Conservation (phyloP, 768 basidiomycete genomes). For the Tricholoma terreum region DNA sequence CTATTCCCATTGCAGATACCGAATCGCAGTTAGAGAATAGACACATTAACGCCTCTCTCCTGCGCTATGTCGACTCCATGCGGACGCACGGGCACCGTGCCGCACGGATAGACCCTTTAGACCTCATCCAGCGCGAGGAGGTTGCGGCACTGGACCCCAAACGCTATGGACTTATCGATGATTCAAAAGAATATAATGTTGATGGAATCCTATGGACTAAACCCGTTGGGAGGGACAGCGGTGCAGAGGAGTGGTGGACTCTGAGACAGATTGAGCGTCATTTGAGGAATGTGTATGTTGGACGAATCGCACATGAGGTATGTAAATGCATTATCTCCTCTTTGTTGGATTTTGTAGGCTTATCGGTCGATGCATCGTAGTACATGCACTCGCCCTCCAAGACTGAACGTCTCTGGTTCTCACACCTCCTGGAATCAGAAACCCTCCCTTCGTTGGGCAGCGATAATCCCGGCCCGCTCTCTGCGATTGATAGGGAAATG, state of each 20-base stretch:
- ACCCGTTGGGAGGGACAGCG: conserved; percentile 32
- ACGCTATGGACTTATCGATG: conserved; percentile 70
- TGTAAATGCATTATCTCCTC: conserved; percentile 5
- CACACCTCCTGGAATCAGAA: conserved; percentile 75
- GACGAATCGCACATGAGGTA: conserved; percentile 84
- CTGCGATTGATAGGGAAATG: conserved; percentile 27
- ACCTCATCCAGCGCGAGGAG: conserved; percentile 82
- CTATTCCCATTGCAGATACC: conserved; percentile 44
- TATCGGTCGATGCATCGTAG: conserved; percentile 18
- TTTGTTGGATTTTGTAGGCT: neutral
- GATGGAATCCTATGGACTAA: conserved; percentile 82
- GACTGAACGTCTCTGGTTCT: conserved; percentile 87
- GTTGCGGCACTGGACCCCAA: conserved; percentile 69
- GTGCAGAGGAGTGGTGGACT: conserved; percentile 49
- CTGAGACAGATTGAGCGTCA: conserved; percentile 69
- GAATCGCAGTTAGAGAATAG: conserved; percentile 65
- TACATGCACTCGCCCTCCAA: conserved; percentile 88
- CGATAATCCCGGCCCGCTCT: conserved; percentile 23
- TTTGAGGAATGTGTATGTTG: conserved; percentile 74
- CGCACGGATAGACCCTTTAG: conserved; percentile 83
- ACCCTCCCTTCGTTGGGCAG: conserved; percentile 28
- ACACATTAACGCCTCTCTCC: conserved; percentile 65
- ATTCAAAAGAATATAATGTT: conserved; percentile 57
- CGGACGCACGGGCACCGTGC: conserved; percentile 85
- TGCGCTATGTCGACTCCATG: conserved; percentile 88